Percentiles rank a stretch among this genome's conserved stretches.
These are phyloP conservation scores for Auricularia heimuer DNA, from an alignment of 768 basidiomycete species.

Conservation along the genomic window DNA sequence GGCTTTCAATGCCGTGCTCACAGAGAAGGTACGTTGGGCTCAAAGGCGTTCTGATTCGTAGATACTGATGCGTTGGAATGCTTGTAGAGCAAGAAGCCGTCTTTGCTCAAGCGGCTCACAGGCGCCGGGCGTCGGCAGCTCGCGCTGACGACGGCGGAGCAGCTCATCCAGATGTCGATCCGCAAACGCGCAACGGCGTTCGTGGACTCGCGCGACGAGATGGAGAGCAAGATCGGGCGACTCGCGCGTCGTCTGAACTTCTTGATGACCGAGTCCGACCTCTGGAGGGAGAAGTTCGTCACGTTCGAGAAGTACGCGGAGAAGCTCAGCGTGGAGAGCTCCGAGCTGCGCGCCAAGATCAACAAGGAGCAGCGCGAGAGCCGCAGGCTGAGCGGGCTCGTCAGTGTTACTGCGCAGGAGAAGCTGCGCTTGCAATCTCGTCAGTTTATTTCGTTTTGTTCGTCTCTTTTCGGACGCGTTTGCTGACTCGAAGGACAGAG, in stretches of 20 bases:
- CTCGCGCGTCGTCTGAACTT: slow-evolving; percentile 79
- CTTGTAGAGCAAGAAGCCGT: slow-evolving; percentile 74
- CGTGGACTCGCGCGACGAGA: slow-evolving; percentile 86
- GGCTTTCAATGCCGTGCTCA: slow-evolving; percentile 79
- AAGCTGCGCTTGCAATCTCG: slow-evolving; percentile 70
- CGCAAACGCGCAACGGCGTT: slow-evolving; percentile 91
- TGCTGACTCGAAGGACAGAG: slow-evolving; percentile 33
- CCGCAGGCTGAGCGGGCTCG: slow-evolving; percentile 69
- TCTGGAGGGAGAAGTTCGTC: slow-evolving; percentile 91
- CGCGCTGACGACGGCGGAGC: slow-evolving; percentile 68
- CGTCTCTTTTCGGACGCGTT: neutral
- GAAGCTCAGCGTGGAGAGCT: slow-evolving; percentile 77
- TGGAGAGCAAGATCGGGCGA: slow-evolving; percentile 88
- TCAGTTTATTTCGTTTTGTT: slow-evolving; percentile 29
- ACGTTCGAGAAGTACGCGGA: slow-evolving; percentile 92
- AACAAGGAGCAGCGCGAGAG: slow-evolving; percentile 88
- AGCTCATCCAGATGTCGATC: slow-evolving; percentile 78
- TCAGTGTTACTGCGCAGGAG: slow-evolving; percentile 67
- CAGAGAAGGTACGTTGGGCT: slow-evolving; percentile 53
- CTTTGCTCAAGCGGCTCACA: slow-evolving; percentile 74
- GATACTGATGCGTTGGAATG: too few species aligned
- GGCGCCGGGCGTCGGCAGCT: slow-evolving; percentile 62
- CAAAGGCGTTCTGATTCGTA: too few species aligned
- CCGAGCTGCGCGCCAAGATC: slow-evolving; percentile 76
- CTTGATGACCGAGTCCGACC: slow-evolving; percentile 81